phyloP scores from a whole-genome alignment of 192 early-diverging fungal species.

The Umbelopsis sp. region DNA sequence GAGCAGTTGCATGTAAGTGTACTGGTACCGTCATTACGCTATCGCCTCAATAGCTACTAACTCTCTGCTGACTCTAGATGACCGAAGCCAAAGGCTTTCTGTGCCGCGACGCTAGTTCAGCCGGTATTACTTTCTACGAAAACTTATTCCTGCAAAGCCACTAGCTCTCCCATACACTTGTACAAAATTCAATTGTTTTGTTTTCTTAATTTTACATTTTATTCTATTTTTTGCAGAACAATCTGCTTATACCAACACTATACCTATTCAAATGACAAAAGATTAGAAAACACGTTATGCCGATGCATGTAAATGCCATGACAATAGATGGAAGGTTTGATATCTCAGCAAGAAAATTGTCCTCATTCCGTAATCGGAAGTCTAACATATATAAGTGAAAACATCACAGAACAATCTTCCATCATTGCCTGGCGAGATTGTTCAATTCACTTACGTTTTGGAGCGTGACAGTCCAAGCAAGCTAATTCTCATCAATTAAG shows the following conservation, averaged over 20 bases:
- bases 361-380: slow-evolving; percentile 17
- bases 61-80: slow-evolving; percentile 43
- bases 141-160: slow-evolving; percentile 58
- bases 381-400: slow-evolving; percentile 18
- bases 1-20: slow-evolving; percentile 71
- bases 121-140: slow-evolving; percentile 82
- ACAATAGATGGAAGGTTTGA: background rate
- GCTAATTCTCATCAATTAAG: background rate
- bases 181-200: background rate
- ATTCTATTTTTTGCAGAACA: too few species aligned
- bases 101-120: slow-evolving; percentile 88
- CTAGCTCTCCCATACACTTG: background rate
- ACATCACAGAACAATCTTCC: background rate
- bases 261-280: background rate
- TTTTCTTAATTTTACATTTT: background rate
- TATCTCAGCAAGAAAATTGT: slow-evolving; percentile 9
- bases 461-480: background rate
- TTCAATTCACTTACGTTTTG: background rate
- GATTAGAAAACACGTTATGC: background rate
- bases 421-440: background rate
- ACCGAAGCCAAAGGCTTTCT: slow-evolving; percentile 77
- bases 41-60: slow-evolving; percentile 22
- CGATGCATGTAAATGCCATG: background rate
- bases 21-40: background rate
- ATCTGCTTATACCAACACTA: background rate